A percentile compares a stretch with the other conserved stretches of the same genome.
Conservation (phyloP, 257 asterid species). For the Penstemon davidsonii region DNA sequence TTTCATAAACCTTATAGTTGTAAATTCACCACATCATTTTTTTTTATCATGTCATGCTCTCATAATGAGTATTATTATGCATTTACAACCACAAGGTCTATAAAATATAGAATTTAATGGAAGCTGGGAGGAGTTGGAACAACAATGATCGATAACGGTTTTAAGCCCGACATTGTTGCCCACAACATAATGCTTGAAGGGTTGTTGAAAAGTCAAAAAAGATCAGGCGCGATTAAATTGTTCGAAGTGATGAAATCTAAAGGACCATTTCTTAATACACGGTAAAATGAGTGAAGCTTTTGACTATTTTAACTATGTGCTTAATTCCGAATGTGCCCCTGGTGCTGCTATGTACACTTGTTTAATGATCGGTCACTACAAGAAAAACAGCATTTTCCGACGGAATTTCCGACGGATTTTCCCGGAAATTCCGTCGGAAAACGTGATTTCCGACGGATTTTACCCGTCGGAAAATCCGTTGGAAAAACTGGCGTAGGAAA, state of each 20-base stretch:
- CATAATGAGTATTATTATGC: no score
- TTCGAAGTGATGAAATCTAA: conserved; percentile 78
- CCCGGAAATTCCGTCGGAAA: no score
- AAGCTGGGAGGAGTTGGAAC: conserved; percentile 88
- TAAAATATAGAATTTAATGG: conserved; percentile 73
- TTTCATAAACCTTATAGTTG: no score
- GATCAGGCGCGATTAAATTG: conserved; percentile 64
- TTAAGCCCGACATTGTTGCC: conserved; percentile 75
- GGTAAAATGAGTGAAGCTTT: conserved; percentile 60
- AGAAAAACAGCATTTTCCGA: no score
- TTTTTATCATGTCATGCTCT: no score
- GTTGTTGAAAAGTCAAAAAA: conserved; percentile 56
- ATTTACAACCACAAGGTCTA: no score
- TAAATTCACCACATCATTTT: no score
- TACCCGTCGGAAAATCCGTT: no score
- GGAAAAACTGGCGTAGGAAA: no score
- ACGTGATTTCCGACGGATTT: no score
- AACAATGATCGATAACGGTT: conserved; percentile 72
- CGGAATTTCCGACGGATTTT: no score
- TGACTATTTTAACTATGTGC: conserved; percentile 61
- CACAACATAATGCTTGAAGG: conserved; percentile 89
- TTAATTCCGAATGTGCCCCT: conserved; percentile 52
- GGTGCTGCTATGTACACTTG: conserved; percentile 78
- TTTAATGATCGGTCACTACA: conserved; percentile 47
- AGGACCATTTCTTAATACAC: conserved; percentile 66